phyloP scores from a whole-genome alignment of 2,329 filamentous ascomycete species.

The Cladophialophora carrionii region DNA sequence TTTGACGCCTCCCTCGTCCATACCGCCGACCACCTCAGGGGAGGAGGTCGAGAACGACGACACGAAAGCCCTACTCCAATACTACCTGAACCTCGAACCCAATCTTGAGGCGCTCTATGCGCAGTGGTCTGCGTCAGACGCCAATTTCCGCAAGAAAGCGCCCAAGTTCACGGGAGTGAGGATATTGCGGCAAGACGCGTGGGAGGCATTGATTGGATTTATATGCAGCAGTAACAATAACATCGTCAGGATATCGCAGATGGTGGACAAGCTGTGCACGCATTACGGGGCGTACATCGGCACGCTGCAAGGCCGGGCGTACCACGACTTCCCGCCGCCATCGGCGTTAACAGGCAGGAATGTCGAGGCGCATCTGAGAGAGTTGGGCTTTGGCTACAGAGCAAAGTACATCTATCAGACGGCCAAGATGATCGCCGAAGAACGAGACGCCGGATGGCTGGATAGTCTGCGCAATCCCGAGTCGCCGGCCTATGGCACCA shows the following conservation, averaged over 20 bases:
- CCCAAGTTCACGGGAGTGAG: conserved; percentile 86
- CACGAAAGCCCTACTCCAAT: conserved; percentile 71
- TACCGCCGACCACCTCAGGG: conserved; percentile 43
- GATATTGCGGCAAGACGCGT: conserved; percentile 91
- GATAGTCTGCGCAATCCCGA: conserved; percentile 76
- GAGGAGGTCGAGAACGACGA: conserved; percentile 50
- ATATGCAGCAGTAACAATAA: conserved; percentile 99
- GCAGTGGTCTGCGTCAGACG: conserved; percentile 82
- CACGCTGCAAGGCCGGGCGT: conserved; percentile 68
- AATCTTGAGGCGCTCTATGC: conserved; percentile 76
- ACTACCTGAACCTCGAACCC: conserved; percentile 86
- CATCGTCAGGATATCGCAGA: conserved; percentile 90
- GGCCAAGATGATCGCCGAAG: conserved; percentile 70
- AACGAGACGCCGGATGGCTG: conserved; percentile 75
- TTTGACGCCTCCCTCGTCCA: conserved; percentile 46
- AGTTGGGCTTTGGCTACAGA: conserved; percentile 89
- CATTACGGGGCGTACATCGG: conserved; percentile 81
- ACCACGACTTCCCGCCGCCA: conserved; percentile 85
- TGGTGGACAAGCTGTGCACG: conserved; percentile 88
- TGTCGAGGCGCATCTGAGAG: conserved; percentile 79
- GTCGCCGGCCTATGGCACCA: conserved; percentile 61
- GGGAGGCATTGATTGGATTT: conserved; percentile 91
- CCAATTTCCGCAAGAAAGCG: conserved; percentile 86
- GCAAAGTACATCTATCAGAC: conserved; percentile 91
- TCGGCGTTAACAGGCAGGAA: conserved; percentile 69